phyloP scores from a whole-genome alignment of 2,329 filamentous ascomycete species.

The Cordyceps farinosa region DNA sequence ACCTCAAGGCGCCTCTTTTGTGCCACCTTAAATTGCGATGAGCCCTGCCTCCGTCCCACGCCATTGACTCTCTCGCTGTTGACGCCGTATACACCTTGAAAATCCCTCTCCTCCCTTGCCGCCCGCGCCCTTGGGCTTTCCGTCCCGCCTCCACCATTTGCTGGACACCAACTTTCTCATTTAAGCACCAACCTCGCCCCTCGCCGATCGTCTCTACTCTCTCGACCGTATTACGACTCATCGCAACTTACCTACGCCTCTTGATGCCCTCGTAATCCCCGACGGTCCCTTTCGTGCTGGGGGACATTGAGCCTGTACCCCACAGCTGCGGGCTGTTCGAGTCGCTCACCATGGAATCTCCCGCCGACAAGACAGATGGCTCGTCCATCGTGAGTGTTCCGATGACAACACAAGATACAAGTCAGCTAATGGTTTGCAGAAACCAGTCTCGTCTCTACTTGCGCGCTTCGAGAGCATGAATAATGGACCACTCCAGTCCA shows the following conservation, averaged over 20 bases:
- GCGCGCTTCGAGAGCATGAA: slow-evolving; percentile 76
- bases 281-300: not conserved
- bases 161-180: not conserved
- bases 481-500: slow-evolving; percentile 24
- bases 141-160: not conserved
- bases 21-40: slow-evolving; percentile 14
- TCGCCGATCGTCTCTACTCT: not conserved
- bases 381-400: slow-evolving; percentile 63
- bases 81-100: not conserved
- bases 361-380: slow-evolving; percentile 63
- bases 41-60: not conserved
- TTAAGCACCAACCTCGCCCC: not conserved
- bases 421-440: slow-evolving; percentile 45
- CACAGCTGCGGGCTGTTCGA: slow-evolving; percentile 6
- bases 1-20: slow-evolving; percentile 5
- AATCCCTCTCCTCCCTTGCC: not conserved
- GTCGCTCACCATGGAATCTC: slow-evolving; percentile 16
- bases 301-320: slow-evolving; percentile 6
- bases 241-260: not conserved
- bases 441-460: slow-evolving; percentile 75
- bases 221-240: not conserved
- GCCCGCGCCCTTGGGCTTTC: not conserved
- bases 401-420: not conserved
- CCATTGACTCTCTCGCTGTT: not conserved
- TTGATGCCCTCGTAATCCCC: not conserved